Evolutionary conservation across 345 rosid genomes (phyloP), one percentile per base, ranked within the genome.

Genomic region (Brassica cretica): DNA sequence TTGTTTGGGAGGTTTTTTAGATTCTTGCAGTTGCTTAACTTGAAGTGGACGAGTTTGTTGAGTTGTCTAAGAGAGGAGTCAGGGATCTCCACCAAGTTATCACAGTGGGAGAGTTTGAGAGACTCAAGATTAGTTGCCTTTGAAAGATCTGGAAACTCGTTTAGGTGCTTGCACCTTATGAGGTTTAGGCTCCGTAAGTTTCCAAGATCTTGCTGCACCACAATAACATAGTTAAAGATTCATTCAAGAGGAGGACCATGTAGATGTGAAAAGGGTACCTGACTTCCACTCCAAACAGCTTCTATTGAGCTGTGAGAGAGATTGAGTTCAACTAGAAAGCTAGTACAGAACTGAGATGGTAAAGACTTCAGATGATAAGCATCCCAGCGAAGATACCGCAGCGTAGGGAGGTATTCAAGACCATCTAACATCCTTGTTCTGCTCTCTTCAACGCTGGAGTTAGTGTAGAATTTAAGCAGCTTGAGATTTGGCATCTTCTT

Each of bases 151-250:
- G 78, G 82, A 68, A 79, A 68, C 74, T 61, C 60, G 25, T 25
- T n/a, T 4, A 79, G 82, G 53, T 74, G n/a, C 37, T 55, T 79
- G 78, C 75, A 79, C 61, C 44, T 30, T 63, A 66, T 74, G 66
- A 79, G 82, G 78, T 79, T 79, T 19, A 79, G 29, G 39, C 1
- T 74, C 71, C 79, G 29, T 68, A 79, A 68, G 68, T 79, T 79
- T 19, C 46, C 51, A 64, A 74, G 82, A 8, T 79, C 82, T 49
- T 79, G 72, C 77, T 46, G 56, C 66, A 71, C 2, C 24, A 21
- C 30, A 16, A 63, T 24, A 63, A 77, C 37, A 44, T 30, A 44
- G 49, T 27, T 21, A 53, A 77, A 32, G 24, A 39, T 12, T 39
- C 59, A 71, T 58, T 70, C 19, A 58, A 63, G 56, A 49, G 8